phyloP scores from a whole-genome alignment of 2,329 filamentous ascomycete genomes.

The Colletotrichum lindemuthianum region DNA sequence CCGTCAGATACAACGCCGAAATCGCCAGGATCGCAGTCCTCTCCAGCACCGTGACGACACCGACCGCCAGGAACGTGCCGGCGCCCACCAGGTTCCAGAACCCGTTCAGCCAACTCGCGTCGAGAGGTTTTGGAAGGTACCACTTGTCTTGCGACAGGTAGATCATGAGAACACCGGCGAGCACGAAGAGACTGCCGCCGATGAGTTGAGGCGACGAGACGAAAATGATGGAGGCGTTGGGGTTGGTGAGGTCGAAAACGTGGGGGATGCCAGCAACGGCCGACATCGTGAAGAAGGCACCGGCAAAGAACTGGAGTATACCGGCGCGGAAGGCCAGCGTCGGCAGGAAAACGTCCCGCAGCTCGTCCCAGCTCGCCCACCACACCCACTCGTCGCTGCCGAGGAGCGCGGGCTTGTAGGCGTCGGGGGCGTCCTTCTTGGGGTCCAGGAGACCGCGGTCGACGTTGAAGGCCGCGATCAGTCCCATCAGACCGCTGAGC shows the following conservation, averaged over 20 bases:
- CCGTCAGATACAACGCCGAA: slow-evolving; percentile 19
- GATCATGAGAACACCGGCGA: slow-evolving; percentile 22
- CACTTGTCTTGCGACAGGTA: slow-evolving; percentile 30
- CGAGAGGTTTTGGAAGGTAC: slow-evolving; percentile 19
- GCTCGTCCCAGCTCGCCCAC: slow-evolving; percentile 21
- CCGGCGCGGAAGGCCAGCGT: slow-evolving; percentile 26
- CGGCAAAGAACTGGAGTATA: slow-evolving; percentile 24
- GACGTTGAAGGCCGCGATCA: slow-evolving; percentile 30
- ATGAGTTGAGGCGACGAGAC: slow-evolving; percentile 27
- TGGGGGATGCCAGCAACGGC: slow-evolving; percentile 21
- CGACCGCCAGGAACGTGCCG: slow-evolving; percentile 19
- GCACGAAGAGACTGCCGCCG: slow-evolving; percentile 27
- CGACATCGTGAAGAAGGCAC: slow-evolving; percentile 23
- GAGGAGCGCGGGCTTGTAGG: slow-evolving; percentile 25
- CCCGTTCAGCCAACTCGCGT: slow-evolving; percentile 32
- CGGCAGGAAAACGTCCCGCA: slow-evolving; percentile 14
- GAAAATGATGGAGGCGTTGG: slow-evolving; percentile 21
- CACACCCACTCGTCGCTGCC: slow-evolving; percentile 32
- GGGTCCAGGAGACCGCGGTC: slow-evolving; percentile 21
- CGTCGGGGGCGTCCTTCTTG: slow-evolving; percentile 25
- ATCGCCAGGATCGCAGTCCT: slow-evolving; percentile 13
- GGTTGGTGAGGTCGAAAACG: slow-evolving; percentile 30
- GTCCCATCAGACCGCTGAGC: slow-evolving; percentile 18
- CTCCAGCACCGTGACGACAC: slow-evolving; percentile 17
- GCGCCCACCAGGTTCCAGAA: slow-evolving; percentile 33